phyloP scores from a whole-genome alignment of 2,329 filamentous ascomycete species.

The Botrytis cinerea region DNA sequence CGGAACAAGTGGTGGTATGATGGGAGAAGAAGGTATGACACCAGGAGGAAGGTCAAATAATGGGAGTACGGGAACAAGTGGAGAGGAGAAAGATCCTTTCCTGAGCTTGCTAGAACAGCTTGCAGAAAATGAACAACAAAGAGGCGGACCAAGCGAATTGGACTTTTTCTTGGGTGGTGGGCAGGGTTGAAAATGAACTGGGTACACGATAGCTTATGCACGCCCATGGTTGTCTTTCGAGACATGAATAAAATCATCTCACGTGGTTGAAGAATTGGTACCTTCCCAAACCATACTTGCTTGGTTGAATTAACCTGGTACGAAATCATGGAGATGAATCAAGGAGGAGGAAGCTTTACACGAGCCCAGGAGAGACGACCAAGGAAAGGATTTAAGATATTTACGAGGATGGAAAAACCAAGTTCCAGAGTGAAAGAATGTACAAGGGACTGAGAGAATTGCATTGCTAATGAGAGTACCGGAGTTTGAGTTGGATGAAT shows the following conservation, averaged over 20 bases:
- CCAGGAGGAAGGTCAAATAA: conserved; percentile 52
- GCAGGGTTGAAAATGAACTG: conserved; percentile 1
- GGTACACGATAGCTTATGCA: background rate
- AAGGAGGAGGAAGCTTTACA: background rate
- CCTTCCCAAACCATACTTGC: background rate
- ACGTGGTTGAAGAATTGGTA: conserved; percentile 3
- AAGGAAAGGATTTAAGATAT: background rate
- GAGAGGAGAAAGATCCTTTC: conserved; percentile 78
- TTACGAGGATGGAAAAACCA: too few species aligned
- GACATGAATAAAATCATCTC: background rate
- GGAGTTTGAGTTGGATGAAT: background rate
- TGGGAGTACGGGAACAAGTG: conserved; percentile 52
- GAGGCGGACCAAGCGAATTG: conserved; percentile 70
- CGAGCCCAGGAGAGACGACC: background rate
- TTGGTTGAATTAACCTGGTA: background rate
- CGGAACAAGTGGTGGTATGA: conserved; percentile 47
- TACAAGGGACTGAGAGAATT: background rate
- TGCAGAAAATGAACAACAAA: conserved; percentile 74
- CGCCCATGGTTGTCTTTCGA: background rate
- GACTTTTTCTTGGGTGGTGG: conserved; percentile 67
- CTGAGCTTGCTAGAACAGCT: conserved; percentile 77
- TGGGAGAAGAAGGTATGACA: conserved; percentile 44
- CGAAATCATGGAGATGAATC: background rate
- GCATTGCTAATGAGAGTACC: background rate
- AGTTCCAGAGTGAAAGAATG: background rate